A percentile compares a stretch with the other conserved stretches of the same genome.
Conservation (phyloP, 192 early-diverging fungal genomes). For the Chytriomyces sp. region DNA sequence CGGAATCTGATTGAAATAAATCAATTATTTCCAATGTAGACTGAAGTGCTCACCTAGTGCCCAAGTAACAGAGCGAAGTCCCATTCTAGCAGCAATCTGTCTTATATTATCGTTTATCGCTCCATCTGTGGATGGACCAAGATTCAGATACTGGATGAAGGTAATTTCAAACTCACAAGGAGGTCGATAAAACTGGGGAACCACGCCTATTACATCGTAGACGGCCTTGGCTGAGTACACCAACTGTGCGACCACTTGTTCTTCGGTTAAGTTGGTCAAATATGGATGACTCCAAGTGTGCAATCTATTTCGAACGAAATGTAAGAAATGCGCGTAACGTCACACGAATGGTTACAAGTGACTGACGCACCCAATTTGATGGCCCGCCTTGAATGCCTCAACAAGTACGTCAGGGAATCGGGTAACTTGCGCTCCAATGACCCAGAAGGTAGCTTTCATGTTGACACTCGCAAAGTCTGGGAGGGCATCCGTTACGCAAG, state of each 20-base stretch:
- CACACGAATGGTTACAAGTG: no score
- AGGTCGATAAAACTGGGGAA: constrained; percentile 46
- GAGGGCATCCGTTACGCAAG: background rate
- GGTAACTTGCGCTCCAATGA: background rate
- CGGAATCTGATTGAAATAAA: no score
- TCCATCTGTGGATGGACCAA: constrained; percentile 45
- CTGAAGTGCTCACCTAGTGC: no score
- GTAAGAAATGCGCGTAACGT: background rate
- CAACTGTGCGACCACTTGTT: constrained; percentile 69
- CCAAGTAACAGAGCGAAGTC: constrained; percentile 40
- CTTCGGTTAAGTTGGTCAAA: constrained; percentile 62
- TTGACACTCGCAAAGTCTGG: background rate
- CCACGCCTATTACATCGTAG: constrained; percentile 33
- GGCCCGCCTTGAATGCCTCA: constrained; percentile 53
- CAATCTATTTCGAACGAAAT: no score
- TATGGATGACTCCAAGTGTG: constrained; percentile 63
- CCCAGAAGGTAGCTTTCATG: constrained; percentile 10
- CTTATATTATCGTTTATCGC: constrained; percentile 72
- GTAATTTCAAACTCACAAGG: background rate
- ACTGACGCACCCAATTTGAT: constrained; percentile 50
- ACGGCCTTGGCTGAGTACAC: constrained; percentile 61
- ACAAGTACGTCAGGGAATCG: background rate
- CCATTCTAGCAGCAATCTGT: constrained; percentile 60
- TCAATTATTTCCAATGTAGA: no score
- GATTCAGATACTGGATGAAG: background rate